Percentiles rank a stretch among this genome's conserved stretches.
Evolutionary conservation across 2,329 filamentous ascomycete species (phyloP).

Genomic region (Fusarium armeniacum): DNA sequence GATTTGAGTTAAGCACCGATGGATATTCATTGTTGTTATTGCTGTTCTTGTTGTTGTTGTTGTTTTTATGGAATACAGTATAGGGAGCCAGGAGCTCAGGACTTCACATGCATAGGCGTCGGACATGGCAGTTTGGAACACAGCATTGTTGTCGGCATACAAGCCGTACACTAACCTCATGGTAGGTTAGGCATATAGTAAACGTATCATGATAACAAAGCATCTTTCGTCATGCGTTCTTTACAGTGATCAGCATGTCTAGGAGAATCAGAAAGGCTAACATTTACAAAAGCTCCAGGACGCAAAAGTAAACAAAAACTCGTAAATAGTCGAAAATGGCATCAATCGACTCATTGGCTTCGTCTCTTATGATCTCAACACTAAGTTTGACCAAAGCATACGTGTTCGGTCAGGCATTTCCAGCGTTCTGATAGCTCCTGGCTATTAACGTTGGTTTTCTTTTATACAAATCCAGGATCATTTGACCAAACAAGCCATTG

Average conservation of each 20-base stretch:
- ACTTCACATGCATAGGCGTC: conserved; percentile 41
- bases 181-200: neutral
- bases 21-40: too few relatives aligned
- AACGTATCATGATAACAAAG: conserved; percentile 6
- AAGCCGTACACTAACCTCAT: neutral
- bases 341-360: neutral
- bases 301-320: neutral
- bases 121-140: conserved; percentile 22
- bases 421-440: conserved; percentile 61
- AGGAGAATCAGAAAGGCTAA: neutral
- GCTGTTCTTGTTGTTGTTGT: too few relatives aligned
- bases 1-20: conserved; percentile 72
- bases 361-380: neutral
- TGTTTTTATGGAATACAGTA: conserved; percentile 4
- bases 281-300: neutral
- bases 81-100: conserved; percentile 1
- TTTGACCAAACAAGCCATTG: conserved; percentile 89
- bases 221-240: neutral
- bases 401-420: neutral
- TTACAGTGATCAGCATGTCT: neutral
- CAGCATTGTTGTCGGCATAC: neutral
- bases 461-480: conserved; percentile 79
- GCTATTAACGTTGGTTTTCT: conserved; percentile 76
- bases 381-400: too few relatives aligned
- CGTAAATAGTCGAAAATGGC: neutral